phyloP scores from a whole-genome alignment of 441 rosid species.

The Mallotus japonicus region DNA sequence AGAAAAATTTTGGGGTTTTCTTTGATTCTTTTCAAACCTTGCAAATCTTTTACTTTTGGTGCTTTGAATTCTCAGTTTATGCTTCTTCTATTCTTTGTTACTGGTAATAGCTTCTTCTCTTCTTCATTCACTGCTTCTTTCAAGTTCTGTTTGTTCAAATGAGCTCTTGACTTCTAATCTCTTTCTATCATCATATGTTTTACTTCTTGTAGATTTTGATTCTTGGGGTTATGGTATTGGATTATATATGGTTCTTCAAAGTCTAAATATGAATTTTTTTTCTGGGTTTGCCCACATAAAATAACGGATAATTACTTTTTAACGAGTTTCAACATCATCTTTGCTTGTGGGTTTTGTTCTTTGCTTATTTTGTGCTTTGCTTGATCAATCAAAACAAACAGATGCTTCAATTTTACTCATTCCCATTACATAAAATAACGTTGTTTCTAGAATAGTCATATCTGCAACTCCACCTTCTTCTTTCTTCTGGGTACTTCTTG shows the following conservation, averaged over 20 bases:
- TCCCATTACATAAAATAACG: conserved; percentile 78
- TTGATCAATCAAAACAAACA: conserved; percentile 31
- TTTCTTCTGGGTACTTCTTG: conserved; percentile 31
- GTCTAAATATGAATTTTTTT: conserved; percentile 16
- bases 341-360: conserved; percentile 40
- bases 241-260: conserved; percentile 17
- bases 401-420: conserved; percentile 43
- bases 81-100: conserved; percentile 3
- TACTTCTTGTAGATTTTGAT: conserved; percentile 24
- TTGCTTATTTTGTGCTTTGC: conserved; percentile 43
- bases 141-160: conserved; percentile 12
- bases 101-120: background rate
- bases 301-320: conserved; percentile 43
- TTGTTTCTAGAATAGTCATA: conserved; percentile 25
- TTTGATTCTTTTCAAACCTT: background rate
- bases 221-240: conserved; percentile 16
- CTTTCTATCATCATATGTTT: conserved; percentile 18
- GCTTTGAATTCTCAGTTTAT: conserved; percentile 22
- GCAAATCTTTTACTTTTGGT: background rate
- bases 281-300: conserved; percentile 55
- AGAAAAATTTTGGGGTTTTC: background rate
- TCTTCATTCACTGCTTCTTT: conserved; percentile 6
- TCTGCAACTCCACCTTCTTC: conserved; percentile 20
- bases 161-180: conserved; percentile 17
- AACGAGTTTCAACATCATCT: conserved; percentile 26